Evolutionary conservation across 2,329 filamentous ascomycete genomes (phyloP), one percentile per base, ranked within the genome.

Genomic region (Myriosclerotinia curreyana): DNA sequence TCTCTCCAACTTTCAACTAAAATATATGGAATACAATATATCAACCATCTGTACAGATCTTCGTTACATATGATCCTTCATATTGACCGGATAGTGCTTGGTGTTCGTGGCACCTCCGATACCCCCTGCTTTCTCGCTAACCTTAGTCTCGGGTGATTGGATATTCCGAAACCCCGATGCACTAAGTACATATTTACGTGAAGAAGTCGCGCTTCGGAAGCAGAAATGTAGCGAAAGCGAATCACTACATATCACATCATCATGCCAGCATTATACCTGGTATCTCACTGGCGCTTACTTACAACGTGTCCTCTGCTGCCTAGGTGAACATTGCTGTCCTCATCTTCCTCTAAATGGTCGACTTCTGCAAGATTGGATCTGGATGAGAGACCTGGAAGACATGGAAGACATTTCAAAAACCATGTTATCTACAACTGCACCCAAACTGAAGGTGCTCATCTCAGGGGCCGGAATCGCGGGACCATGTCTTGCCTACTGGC

Each of bases 401-500:
- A n/a, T 17, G 17, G 20, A 42, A 44, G 1, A 2, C 7, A 31
- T 12, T 11, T 9, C 5, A 4, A 4, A n/a, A n/a, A 44, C 5
- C 5, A 56, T 31, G 53, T n/a, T 56, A 6, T 1, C 22, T 31
- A 31, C 25, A 7, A 31, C 49, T 22, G 28, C 25, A 34, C 59
- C 49, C 15, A 52, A 46, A 34, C 36, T 67, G 34, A 67, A 66
- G 50, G 62, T 77, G 34, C 72, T 77, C 42, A 74, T 77, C 64
- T 69, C 69, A 48, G 75, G 76, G 8, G 74, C 70, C n/a, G 74
- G 75, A 17, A 72, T 75, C 46, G 73, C 74, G 8, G 75, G 75
- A 12, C 77, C 76, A 22, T 75, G 80, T 9, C 72, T 83, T 8
- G 82, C 82, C 38, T 80, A 78, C 71, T 81, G 79, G 74, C 78